Percentiles rank a stretch among this genome's conserved stretches.
These are phyloP conservation scores for Lichtheimia ornata DNA, from an alignment of 371 early-diverging fungal genomes.

Conservation along the genomic window DNA sequence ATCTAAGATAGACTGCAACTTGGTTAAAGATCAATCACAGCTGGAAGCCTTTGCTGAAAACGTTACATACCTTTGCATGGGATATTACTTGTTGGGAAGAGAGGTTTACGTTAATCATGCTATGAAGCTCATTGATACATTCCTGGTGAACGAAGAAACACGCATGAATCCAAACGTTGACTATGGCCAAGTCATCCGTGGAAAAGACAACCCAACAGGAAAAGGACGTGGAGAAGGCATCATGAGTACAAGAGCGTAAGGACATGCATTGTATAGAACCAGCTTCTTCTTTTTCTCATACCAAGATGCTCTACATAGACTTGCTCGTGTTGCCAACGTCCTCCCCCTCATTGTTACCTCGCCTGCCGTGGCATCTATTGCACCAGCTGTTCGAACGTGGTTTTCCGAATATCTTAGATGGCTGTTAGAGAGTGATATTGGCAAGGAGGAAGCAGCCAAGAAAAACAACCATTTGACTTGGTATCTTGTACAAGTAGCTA, in stretches of 20 bases:
- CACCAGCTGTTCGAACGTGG: constrained; percentile 22
- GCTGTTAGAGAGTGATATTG: constrained; percentile 24
- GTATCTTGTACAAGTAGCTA: constrained; percentile 33
- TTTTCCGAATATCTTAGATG: constrained; percentile 29
- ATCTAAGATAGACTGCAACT: constrained; percentile 20
- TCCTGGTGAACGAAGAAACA: constrained; percentile 34
- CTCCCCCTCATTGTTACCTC: constrained; percentile 25
- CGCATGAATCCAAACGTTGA: constrained; percentile 45
- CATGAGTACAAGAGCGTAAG: constrained; percentile 40
- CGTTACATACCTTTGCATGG: constrained; percentile 30
- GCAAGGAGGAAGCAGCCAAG: constrained; percentile 18
- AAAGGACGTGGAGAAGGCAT: constrained; percentile 40
- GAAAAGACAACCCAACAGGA: constrained; percentile 26
- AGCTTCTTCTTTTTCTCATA: neutral
- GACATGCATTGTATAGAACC: neutral
- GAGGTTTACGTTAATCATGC: constrained; percentile 36
- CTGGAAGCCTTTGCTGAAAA: constrained; percentile 41
- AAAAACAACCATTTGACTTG: constrained; percentile 42
- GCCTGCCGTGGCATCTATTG: constrained; percentile 18
- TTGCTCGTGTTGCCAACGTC: constrained; percentile 35
- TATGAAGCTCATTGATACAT: constrained; percentile 25
- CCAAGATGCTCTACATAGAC: constrained; percentile 12
- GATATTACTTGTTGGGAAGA: constrained; percentile 29
- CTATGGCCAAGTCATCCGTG: constrained; percentile 44
- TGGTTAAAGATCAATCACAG: constrained; percentile 34